Percentiles rank a stretch among this genome's conserved stretches.
phyloP scores from a whole-genome alignment of 202 grass and related monocot genomes.

The Carex sylvatica region DNA sequence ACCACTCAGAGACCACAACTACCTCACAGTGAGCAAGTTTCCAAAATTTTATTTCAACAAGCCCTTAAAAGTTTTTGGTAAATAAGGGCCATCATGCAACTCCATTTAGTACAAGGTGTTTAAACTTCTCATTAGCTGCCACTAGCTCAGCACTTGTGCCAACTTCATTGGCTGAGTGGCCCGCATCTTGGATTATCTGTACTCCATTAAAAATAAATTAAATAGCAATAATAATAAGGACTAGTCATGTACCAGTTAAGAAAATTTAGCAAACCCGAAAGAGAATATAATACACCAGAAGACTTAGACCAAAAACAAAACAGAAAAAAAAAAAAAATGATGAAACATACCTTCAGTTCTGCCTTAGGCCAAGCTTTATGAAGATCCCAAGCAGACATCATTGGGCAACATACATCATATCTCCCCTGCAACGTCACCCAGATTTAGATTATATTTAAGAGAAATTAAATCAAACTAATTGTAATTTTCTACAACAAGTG shows the following conservation, averaged over 20 bases:
- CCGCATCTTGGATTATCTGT: slow-evolving; percentile 83
- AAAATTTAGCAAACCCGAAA: neutral
- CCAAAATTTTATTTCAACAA: slow-evolving; percentile 4
- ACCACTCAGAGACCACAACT: neutral
- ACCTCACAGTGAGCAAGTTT: neutral
- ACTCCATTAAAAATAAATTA: slow-evolving; percentile 5
- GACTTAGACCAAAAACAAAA: neutral
- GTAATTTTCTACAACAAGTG: neutral
- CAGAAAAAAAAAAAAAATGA: neutral
- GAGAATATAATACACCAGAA: neutral
- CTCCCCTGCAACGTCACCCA: slow-evolving; percentile 47
- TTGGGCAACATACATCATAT: slow-evolving; percentile 93
- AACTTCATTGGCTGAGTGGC: slow-evolving; percentile 86
- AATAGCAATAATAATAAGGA: neutral
- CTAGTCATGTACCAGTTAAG: neutral
- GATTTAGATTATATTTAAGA: neutral
- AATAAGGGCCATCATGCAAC: neutral
- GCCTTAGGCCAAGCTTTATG: slow-evolving; percentile 97
- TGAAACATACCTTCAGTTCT: slow-evolving; percentile 64
- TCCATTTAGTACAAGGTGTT: slow-evolving; percentile 44
- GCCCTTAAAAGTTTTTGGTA: slow-evolving; percentile 4
- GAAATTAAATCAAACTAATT: neutral
- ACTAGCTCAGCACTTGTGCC: slow-evolving; percentile 60
- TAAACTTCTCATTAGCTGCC: slow-evolving; percentile 69
- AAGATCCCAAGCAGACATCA: slow-evolving; percentile 99